These are phyloP conservation scores for Nosema bombycis DNA, from an alignment of 371 early-diverging fungal species.

Conservation along the genomic window DNA sequence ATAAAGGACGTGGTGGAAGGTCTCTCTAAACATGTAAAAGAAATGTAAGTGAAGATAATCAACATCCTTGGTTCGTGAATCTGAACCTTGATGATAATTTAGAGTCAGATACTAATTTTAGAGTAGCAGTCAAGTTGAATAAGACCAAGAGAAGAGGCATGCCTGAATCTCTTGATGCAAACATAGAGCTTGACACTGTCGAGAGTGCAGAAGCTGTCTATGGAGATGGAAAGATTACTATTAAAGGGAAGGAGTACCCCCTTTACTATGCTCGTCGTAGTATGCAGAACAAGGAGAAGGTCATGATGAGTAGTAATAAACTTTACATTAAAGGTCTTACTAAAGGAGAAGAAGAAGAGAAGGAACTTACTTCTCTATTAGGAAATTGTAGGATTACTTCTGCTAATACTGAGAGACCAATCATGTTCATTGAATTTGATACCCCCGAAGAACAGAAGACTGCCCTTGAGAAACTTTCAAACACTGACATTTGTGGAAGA, in stretches of 20 bases:
- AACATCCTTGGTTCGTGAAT: slow-evolving; percentile 52
- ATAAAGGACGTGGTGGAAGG: slow-evolving; percentile 22
- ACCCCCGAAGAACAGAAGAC: slow-evolving; percentile 13
- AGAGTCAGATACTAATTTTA: slow-evolving; percentile 42
- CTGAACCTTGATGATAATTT: slow-evolving; percentile 45
- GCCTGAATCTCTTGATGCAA: slow-evolving; percentile 5
- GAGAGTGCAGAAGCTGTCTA: slow-evolving; percentile 18
- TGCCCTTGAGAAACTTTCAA: slow-evolving; percentile 23
- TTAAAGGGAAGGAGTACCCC: neutral
- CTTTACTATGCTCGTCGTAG: slow-evolving; percentile 26
- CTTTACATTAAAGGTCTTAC: slow-evolving; percentile 37
- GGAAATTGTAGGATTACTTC: slow-evolving; percentile 44
- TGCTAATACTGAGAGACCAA: neutral
- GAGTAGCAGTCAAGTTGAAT: slow-evolving; percentile 21
- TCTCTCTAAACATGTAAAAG: slow-evolving; percentile 29
- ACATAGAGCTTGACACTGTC: slow-evolving; percentile 32
- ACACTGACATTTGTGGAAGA: slow-evolving; percentile 16
- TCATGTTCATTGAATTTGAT: slow-evolving; percentile 38
- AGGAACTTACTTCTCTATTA: slow-evolving; percentile 17
- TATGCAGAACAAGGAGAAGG: slow-evolving; percentile 14
- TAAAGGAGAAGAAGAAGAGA: slow-evolving; percentile 22
- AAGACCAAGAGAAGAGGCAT: slow-evolving; percentile 5
- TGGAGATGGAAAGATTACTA: slow-evolving; percentile 9
- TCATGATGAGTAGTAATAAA: slow-evolving; percentile 27
- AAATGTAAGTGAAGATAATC: slow-evolving; percentile 49